These are phyloP conservation scores for Knufia fluminis DNA, from an alignment of 2,329 filamentous ascomycete species.

Conservation along the genomic window DNA sequence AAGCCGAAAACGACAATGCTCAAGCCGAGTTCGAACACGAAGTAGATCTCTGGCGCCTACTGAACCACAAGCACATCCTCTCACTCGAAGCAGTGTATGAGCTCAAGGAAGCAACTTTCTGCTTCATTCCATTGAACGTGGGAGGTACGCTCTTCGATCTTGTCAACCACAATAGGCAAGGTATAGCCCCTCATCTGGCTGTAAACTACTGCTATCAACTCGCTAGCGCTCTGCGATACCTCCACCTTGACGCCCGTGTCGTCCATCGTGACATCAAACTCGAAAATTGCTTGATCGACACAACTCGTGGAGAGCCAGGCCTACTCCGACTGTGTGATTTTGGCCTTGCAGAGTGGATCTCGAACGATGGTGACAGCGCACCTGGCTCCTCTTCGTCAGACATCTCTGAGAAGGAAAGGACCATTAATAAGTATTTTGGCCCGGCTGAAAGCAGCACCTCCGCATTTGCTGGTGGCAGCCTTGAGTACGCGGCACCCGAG, in stretches of 20 bases:
- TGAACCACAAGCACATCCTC: constrained; percentile 54
- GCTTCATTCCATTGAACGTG: constrained; percentile 55
- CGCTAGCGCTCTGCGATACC: constrained; percentile 54
- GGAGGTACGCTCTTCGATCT: constrained; percentile 58
- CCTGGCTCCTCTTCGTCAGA: constrained; percentile 35
- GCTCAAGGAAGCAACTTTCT: constrained; percentile 59
- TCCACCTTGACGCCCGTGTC: constrained; percentile 58
- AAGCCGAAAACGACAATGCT: constrained; percentile 54
- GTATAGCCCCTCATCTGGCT: constrained; percentile 43
- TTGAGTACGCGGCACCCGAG: constrained; percentile 46
- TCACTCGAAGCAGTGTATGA: constrained; percentile 56
- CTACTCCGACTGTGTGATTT: constrained; percentile 58
- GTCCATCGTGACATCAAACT: constrained; percentile 62
- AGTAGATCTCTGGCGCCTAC: constrained; percentile 57
- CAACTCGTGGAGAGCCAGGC: constrained; percentile 38
- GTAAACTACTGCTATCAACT: constrained; percentile 55
- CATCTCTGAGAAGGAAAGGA: constrained; percentile 37
- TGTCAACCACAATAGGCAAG: constrained; percentile 46
- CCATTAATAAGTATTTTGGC: constrained; percentile 43
- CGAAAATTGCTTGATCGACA: constrained; percentile 57
- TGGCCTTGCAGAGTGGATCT: constrained; percentile 59
- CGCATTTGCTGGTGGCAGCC: constrained; percentile 45
- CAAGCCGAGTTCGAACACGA: constrained; percentile 62
- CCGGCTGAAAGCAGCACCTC: constrained; percentile 49
- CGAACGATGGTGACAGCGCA: constrained; percentile 40